Base-by-base conservation (phyloP, 2,329 filamentous ascomycete species). In the Colletotrichum sp. region DNA sequence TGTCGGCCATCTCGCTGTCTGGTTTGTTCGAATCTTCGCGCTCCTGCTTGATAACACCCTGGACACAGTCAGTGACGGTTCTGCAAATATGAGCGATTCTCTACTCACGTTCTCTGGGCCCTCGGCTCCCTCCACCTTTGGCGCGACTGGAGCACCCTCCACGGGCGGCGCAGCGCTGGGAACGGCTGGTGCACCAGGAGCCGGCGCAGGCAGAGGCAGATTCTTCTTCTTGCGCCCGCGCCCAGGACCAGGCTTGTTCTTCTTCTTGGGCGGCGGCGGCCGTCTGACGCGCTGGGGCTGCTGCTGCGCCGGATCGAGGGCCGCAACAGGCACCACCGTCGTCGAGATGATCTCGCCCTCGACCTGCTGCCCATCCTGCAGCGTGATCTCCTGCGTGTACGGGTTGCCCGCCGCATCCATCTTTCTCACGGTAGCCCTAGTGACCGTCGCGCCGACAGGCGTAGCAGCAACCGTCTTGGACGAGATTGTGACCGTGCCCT, bases 171-270 rank as follows among this genome's bases (percentile, higher is more conserved):
- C 82, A 36, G 85, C 84, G 28, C 83, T 76, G 2, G 43, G 43
- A 7, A 21, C 43, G 3, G 9, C 43, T 0, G 43, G 38, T 34
- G 28, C 58, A 21, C 58, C 58, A 48, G 86, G 83, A 4, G 80
- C 83, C 28, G 83, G 80, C 13, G 83, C 80, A 3, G 85, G 84
- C 15, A 86, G 76, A 18, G 85, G 85, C 79, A 87, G 82, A 82
- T 93, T 95, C 84, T 93, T 94, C 90, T 94, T 96, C 89, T 94
- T 96, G 77, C 92, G 90, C 18, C 95, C 95, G 77, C 95, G 91
- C 9, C 95, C 95, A 43, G 94, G 92, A 0, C 95, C 89, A 32
- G 85, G 94, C 83, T 94, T 96, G 64, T 91, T 88, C 88, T 96
- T 98, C 83, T 95, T 93, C 83, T 95, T 96, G 0, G 94, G 94